These are phyloP conservation scores for Croton setiger DNA, from an alignment of 441 rosid species.

Conservation along the genomic window DNA sequence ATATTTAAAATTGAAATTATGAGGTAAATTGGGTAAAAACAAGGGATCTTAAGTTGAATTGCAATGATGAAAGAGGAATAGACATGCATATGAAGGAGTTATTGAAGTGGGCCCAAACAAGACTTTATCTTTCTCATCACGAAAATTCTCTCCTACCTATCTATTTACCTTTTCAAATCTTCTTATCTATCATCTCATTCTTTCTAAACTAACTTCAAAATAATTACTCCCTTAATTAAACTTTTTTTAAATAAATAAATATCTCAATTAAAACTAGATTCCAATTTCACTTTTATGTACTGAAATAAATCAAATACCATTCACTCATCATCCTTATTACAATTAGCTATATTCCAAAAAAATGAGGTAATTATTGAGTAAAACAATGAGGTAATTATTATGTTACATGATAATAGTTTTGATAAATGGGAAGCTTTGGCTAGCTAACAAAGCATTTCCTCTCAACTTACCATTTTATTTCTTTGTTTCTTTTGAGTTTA, in stretches of 20 bases:
- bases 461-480: too few species aligned
- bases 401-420: too few species aligned
- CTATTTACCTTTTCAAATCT: not conserved
- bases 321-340: too few species aligned
- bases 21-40: not conserved
- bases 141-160: conserved; percentile 11
- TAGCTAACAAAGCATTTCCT: too few species aligned
- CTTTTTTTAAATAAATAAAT: not conserved
- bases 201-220: not conserved
- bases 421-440: too few species aligned
- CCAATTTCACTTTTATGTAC: not conserved
- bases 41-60: not conserved
- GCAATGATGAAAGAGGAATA: not conserved
- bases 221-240: not conserved
- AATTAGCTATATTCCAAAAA: too few species aligned
- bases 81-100: not conserved
- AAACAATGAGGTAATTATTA: too few species aligned
- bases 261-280: not conserved
- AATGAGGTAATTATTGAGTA: too few species aligned
- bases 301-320: too few species aligned
- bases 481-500: too few species aligned
- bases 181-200: not conserved
- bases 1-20: conserved; percentile 1
- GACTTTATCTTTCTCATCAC: conserved; percentile 4
- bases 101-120: conserved; percentile 2